Conservation (phyloP, 108 stramenopile species). For the Fistulifera solaris region DNA sequence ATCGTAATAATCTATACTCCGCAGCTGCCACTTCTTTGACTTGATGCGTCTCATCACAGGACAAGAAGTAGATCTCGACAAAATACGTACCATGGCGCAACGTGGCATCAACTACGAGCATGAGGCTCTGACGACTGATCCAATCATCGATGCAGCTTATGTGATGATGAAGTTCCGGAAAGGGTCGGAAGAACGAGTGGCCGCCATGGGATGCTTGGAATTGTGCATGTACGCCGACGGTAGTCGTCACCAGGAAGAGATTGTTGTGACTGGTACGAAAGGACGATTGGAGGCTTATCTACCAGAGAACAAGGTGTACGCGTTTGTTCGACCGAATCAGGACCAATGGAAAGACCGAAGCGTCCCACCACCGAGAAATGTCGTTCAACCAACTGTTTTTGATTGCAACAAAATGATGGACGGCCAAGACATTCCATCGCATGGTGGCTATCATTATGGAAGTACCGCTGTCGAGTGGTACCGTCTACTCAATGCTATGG, state of each 20-base stretch:
- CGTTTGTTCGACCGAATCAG: slow-evolving; percentile 43
- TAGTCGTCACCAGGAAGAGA: slow-evolving; percentile 79
- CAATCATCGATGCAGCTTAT: slow-evolving; percentile 79
- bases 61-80: slow-evolving; percentile 44
- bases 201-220: slow-evolving; percentile 64
- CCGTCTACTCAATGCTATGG: slow-evolving; percentile 35
- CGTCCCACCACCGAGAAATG: slow-evolving; percentile 53
- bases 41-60: slow-evolving; percentile 72
- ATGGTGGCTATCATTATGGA: slow-evolving; percentile 74
- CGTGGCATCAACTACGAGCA: slow-evolving; percentile 58
- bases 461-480: slow-evolving; percentile 79
- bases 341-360: slow-evolving; percentile 59
- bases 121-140: slow-evolving; percentile 39
- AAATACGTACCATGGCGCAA: slow-evolving; percentile 36
- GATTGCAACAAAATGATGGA: slow-evolving; percentile 66
- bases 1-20: no score
- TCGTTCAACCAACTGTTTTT: slow-evolving; percentile 41
- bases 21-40: slow-evolving; percentile 73
- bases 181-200: slow-evolving; percentile 7
- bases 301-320: slow-evolving; percentile 79
- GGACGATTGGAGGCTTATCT: slow-evolving; percentile 77
- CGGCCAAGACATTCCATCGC: slow-evolving; percentile 59
- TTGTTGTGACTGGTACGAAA: slow-evolving; percentile 79
- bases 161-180: slow-evolving; percentile 55
- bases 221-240: slow-evolving; percentile 83